phyloP scores from a whole-genome alignment of 164 flowering plant genomes.

The Liquidambar formosana region DNA sequence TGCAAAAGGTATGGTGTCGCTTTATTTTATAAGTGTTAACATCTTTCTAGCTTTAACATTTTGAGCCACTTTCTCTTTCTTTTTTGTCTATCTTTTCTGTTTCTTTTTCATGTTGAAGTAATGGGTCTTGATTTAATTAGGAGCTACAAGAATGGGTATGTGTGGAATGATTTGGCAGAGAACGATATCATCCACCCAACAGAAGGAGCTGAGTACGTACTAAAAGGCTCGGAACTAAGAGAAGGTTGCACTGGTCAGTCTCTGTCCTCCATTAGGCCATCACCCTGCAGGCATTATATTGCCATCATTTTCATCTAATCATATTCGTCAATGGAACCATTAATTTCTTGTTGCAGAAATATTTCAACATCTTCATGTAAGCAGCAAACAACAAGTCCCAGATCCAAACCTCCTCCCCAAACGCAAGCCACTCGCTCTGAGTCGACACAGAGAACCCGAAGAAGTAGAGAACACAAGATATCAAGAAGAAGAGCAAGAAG shows the following conservation, averaged over 20 bases:
- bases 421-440: conserved; percentile 7
- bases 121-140: conserved; percentile 25
- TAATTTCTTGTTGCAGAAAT: conserved; percentile 28
- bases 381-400: conserved; percentile 26
- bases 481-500: conserved; percentile 3
- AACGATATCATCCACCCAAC: conserved; percentile 67
- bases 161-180: conserved; percentile 82
- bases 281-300: too few species aligned
- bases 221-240: conserved; percentile 82
- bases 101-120: not conserved
- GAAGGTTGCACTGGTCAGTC: conserved; percentile 49
- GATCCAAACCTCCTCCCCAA: conserved; percentile 27
- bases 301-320: not conserved
- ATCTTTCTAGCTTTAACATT: not conserved
- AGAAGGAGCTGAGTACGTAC: conserved; percentile 78
- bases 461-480: conserved; percentile 7
- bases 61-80: too few species aligned
- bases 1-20: conserved; percentile 65
- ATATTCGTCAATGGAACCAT: too few species aligned
- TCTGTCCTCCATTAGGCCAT: too few species aligned
- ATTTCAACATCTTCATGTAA: conserved; percentile 39
- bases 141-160: conserved; percentile 93
- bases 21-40: not conserved
- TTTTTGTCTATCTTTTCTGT: too few species aligned
- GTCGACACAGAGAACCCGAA: conserved; percentile 12